Evolutionary conservation across 768 basidiomycete genomes (phyloP).

Genomic region (Lepiota brunneoincarnata): DNA sequence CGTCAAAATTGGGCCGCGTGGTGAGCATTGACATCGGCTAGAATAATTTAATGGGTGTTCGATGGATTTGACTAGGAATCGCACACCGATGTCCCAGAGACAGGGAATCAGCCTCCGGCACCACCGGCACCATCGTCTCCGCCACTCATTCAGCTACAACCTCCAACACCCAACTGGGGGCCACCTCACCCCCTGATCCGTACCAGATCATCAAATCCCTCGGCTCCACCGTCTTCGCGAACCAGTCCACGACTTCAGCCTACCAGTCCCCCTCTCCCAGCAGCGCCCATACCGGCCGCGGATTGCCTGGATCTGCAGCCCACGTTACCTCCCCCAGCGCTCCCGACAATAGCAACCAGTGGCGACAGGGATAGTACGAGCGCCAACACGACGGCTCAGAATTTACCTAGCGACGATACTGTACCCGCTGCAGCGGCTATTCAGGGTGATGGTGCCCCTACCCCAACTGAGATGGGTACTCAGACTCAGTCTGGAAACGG

Average conservation of each 20-base stretch:
- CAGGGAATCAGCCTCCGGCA: neutral
- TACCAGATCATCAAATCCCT: conserved; percentile 1
- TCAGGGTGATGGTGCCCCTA: neutral
- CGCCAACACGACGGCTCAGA: neutral
- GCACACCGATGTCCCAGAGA: conserved; percentile 1
- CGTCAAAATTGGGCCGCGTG: conserved; percentile 33
- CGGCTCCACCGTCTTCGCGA: neutral
- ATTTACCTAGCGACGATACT: neutral
- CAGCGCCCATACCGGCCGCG: neutral
- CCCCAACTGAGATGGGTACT: neutral
- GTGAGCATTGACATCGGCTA: conserved; percentile 22
- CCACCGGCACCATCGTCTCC: neutral
- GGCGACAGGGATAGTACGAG: neutral
- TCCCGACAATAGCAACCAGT: neutral
- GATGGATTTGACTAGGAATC: conserved; percentile 3
- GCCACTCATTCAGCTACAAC: neutral
- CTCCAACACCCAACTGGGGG: neutral
- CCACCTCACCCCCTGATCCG: conserved; percentile 7
- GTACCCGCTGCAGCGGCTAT: neutral
- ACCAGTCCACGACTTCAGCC: conserved; percentile 6
- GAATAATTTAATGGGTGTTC: neutral
- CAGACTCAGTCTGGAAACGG: conserved; percentile 9
- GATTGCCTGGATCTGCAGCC: conserved; percentile 7
- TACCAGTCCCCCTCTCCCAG: neutral
- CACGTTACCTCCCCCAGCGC: neutral